A percentile compares a stretch with the other conserved stretches of the same genome.
Evolutionary conservation across 441 rosid species (phyloP).

Genomic region (Breynia disticha): DNA sequence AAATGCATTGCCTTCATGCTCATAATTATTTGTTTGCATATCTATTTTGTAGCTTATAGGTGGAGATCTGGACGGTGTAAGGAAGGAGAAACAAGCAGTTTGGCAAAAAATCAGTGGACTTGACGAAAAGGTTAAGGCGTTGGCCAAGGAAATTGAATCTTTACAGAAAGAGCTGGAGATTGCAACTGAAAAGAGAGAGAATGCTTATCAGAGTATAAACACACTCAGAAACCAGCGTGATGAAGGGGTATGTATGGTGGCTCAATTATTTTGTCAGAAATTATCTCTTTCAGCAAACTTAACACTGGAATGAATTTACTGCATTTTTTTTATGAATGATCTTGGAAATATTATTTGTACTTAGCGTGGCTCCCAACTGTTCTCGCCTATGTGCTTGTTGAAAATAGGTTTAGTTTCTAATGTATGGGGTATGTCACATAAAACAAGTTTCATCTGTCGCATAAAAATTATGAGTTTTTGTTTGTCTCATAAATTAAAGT

Average conservation of each 20-base stretch:
- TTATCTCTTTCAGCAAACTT: background rate
- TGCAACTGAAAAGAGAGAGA: conserved; percentile 41
- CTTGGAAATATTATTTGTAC: too few species aligned
- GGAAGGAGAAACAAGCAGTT: conserved; percentile 52
- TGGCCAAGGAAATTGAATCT: conserved; percentile 34
- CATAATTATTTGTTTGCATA: background rate
- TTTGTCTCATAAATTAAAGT: too few species aligned
- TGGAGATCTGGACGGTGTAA: conserved; percentile 58
- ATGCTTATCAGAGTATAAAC: conserved; percentile 33
- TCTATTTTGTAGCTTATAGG: conserved; percentile 47
- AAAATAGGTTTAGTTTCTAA: too few species aligned
- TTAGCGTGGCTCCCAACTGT: too few species aligned
- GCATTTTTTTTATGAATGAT: too few species aligned
- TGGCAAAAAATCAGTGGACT: conserved; percentile 34
- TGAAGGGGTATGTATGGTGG: conserved; percentile 34
- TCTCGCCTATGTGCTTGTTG: too few species aligned
- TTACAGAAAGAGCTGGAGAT: conserved; percentile 37
- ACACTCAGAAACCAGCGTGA: conserved; percentile 45
- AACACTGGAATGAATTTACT: too few species aligned
- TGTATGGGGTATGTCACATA: too few species aligned
- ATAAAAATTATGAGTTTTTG: too few species aligned
- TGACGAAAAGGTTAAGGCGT: conserved; percentile 27
- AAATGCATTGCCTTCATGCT: background rate
- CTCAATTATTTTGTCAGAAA: background rate
- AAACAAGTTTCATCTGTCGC: too few species aligned